Evolutionary conservation across 305 asterid genomes (phyloP).

Genomic region (Rubia balearica): DNA sequence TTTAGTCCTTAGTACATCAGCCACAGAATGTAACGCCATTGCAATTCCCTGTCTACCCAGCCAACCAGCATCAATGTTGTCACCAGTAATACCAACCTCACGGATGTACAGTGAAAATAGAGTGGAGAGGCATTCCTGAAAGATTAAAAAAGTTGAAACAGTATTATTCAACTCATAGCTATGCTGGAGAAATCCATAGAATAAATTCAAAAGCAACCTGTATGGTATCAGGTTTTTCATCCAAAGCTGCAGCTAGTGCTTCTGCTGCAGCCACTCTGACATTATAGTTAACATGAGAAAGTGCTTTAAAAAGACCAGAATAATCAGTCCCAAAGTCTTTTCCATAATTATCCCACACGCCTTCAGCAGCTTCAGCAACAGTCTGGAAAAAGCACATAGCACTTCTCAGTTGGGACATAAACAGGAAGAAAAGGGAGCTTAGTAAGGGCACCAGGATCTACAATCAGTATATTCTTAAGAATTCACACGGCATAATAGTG

Average conservation of each 20-base stretch:
- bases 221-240: slow-evolving; percentile 89
- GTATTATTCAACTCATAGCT: slow-evolving; percentile 12
- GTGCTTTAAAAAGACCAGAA: slow-evolving; percentile 76
- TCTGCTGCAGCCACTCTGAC: slow-evolving; percentile 96
- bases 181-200: slow-evolving; percentile 10
- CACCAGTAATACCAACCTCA: slow-evolving; percentile 58
- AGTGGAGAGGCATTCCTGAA: slow-evolving; percentile 83
- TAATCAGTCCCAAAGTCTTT: slow-evolving; percentile 86
- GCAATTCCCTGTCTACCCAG: slow-evolving; percentile 97
- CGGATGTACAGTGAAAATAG: slow-evolving; percentile 82
- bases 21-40: slow-evolving; percentile 67
- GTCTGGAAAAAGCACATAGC: slow-evolving; percentile 35
- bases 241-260: slow-evolving; percentile 97
- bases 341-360: slow-evolving; percentile 89
- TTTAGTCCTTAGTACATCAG: slow-evolving; percentile 90
- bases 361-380: slow-evolving; percentile 90
- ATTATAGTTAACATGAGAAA: slow-evolving; percentile 76
- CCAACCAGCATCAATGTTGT: slow-evolving; percentile 72
- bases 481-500: not conserved
- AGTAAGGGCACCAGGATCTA: not conserved
- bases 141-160: slow-evolving; percentile 23
- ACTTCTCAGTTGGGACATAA: not conserved
- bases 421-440: no score
- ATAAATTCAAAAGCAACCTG: slow-evolving; percentile 45
- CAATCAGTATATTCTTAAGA: not conserved